Percentiles rank a stretch among this genome's conserved stretches.
These are phyloP conservation scores for Suhomyces tanzawaensis DNA, from an alignment of 805 yeast genomes.

Conservation along the genomic window DNA sequence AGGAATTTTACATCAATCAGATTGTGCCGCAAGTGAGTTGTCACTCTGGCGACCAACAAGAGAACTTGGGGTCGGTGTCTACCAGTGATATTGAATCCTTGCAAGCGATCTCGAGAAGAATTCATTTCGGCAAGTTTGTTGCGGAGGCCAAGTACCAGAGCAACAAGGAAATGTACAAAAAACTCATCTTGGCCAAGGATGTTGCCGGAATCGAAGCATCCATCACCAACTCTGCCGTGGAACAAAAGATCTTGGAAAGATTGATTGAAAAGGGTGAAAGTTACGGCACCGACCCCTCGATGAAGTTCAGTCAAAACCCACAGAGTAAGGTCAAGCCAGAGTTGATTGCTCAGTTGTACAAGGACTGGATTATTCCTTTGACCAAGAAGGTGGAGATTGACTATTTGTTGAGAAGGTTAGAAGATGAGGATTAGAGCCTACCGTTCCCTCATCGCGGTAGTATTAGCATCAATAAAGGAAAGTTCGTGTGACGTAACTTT, in stretches of 20 bases:
- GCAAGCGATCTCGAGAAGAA: slow-evolving; percentile 85
- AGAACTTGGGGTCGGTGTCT: slow-evolving; percentile 86
- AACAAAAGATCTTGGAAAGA: slow-evolving; percentile 75
- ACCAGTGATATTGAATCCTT: slow-evolving; percentile 80
- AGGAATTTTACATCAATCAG: slow-evolving; percentile 61
- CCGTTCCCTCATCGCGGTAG: too few relatives aligned
- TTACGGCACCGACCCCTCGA: slow-evolving; percentile 85
- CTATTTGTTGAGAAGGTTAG: slow-evolving; percentile 79
- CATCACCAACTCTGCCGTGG: slow-evolving; percentile 87
- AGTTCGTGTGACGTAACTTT: too few relatives aligned
- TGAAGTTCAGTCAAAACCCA: slow-evolving; percentile 62
- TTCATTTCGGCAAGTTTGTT: slow-evolving; percentile 96
- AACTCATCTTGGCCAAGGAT: slow-evolving; percentile 65
- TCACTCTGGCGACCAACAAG: slow-evolving; percentile 68
- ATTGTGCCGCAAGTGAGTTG: slow-evolving; percentile 75
- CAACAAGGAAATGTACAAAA: slow-evolving; percentile 61
- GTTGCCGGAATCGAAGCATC: slow-evolving; percentile 69
- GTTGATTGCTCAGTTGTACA: slow-evolving; percentile 76
- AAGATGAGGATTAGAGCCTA: slow-evolving; percentile 37
- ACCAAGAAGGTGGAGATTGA: slow-evolving; percentile 96
- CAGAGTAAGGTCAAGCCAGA: slow-evolving; percentile 81
- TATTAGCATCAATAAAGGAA: too few relatives aligned
- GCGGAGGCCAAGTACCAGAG: slow-evolving; percentile 88
- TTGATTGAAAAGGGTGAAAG: slow-evolving; percentile 76
- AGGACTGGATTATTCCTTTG: slow-evolving; percentile 85